Percentiles rank a stretch among this genome's conserved stretches.
These are phyloP conservation scores for Triticum urartu DNA, from an alignment of 176 grass and related monocot species.

Conservation along the genomic window DNA sequence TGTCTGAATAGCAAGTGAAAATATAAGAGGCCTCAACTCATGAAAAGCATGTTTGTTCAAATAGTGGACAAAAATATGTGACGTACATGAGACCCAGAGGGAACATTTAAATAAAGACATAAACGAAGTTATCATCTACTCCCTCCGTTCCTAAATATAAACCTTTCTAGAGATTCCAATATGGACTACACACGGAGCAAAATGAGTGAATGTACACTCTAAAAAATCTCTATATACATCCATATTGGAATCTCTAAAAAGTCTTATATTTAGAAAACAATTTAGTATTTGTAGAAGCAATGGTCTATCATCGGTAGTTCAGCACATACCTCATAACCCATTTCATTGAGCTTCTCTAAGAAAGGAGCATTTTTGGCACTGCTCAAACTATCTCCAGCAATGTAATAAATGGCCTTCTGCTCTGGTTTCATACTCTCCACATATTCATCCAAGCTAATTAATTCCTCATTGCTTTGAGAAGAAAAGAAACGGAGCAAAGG, in stretches of 20 bases:
- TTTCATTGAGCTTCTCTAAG: conserved; percentile 79
- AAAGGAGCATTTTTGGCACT: conserved; percentile 96
- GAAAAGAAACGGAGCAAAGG: conserved; percentile 96
- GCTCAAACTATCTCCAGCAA: conserved; percentile 83
- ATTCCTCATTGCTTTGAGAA: conserved; percentile 81
- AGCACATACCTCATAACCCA: conserved; percentile 74
- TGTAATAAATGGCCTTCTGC: conserved; percentile 87
- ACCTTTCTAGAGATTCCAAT: too few relatives aligned
- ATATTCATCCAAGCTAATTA: conserved; percentile 97
- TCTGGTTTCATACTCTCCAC: conserved; percentile 98
- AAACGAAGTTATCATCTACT: too few relatives aligned
- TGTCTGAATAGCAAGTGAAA: not conserved
- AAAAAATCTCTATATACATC: too few relatives aligned
- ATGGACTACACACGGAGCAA: too few relatives aligned
- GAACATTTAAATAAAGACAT: not conserved
- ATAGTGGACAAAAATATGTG: not conserved
- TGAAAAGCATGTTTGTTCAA: not conserved
- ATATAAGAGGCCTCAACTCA: not conserved
- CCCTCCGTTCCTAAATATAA: too few relatives aligned
- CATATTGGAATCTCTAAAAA: too few relatives aligned
- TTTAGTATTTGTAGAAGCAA: too few relatives aligned
- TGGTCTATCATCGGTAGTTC: not conserved
- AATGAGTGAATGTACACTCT: too few relatives aligned
- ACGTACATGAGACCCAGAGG: not conserved
- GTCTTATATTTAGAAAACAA: too few relatives aligned